Evolutionary conservation across 768 basidiomycete species (phyloP).

Genomic region (Porphyrellus cyaneotinctus): DNA sequence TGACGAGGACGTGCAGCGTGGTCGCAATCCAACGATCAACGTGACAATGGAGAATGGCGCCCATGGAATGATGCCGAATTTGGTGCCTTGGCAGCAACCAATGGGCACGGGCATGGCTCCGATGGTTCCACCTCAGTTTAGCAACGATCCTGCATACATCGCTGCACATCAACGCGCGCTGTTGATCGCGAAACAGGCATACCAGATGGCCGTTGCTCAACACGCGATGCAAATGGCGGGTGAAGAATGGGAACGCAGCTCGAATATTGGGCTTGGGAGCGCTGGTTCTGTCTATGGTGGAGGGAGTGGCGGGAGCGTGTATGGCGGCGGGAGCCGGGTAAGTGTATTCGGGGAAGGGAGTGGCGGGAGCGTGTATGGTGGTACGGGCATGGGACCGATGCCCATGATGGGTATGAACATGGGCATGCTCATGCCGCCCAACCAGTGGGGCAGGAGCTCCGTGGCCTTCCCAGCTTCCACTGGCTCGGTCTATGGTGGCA

Average conservation of each 20-base stretch:
- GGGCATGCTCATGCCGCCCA: constrained; percentile 37
- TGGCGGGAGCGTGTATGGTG: constrained; percentile 47
- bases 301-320: constrained; percentile 43
- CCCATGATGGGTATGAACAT: constrained; percentile 40
- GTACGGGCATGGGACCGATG: constrained; percentile 35
- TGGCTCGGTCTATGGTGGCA: constrained; percentile 54
- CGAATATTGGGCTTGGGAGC: constrained; percentile 44
- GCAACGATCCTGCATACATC: constrained; percentile 54
- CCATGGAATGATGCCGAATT: constrained; percentile 33
- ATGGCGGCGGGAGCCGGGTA: constrained; percentile 38
- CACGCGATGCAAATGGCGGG: constrained; percentile 87
- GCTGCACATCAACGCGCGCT: constrained; percentile 87
- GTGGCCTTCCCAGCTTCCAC: constrained; percentile 49
- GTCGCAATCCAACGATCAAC: constrained; percentile 31
- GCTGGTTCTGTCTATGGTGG: constrained; percentile 36
- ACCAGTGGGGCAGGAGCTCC: constrained; percentile 42
- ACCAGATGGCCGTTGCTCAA: constrained; percentile 86
- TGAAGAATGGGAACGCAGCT: constrained; percentile 87
- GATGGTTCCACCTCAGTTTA: constrained; percentile 39
- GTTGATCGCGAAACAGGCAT: constrained; percentile 82
- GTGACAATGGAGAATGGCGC: constrained; percentile 34
- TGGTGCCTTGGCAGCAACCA: constrained; percentile 27
- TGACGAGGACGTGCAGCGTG: constrained; percentile 37
- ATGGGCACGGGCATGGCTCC: constrained; percentile 21
- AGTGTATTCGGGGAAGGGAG: constrained; percentile 34